Evolutionary conservation across 345 rosid genomes (phyloP).

Genomic region (Cardamine chenopodiifolia): DNA sequence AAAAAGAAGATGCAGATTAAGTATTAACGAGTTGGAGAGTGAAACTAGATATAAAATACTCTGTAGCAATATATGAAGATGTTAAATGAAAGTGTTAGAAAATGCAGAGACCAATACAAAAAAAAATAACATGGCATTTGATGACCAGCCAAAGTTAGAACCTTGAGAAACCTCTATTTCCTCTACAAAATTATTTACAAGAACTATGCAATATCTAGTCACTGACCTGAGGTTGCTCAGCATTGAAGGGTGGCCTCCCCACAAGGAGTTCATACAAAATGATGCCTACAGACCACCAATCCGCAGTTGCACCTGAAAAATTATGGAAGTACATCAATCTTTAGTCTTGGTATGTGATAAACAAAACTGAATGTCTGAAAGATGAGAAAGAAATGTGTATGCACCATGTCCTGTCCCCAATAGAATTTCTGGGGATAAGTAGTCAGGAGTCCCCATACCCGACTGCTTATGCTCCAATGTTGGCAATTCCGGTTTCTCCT

Average conservation of each 20-base stretch:
- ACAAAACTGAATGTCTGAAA: conserved; percentile 19
- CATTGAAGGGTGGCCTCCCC: conserved; percentile 91
- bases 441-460: conserved; percentile 96
- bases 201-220: conserved; percentile 8
- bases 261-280: conserved; percentile 81
- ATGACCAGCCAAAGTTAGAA: conserved; percentile 8
- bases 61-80: not conserved
- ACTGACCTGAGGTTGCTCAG: conserved; percentile 49
- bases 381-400: conserved; percentile 44
- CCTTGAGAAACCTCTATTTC: conserved; percentile 17
- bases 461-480: conserved; percentile 76
- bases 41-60: not conserved
- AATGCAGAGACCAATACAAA: conserved; percentile 7
- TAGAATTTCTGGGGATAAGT: conserved; percentile 94
- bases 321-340: conserved; percentile 1
- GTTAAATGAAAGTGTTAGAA: not conserved
- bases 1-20: conserved; percentile 25
- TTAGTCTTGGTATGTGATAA: conserved; percentile 15
- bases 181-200: conserved; percentile 1
- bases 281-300: conserved; percentile 99
- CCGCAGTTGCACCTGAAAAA: conserved; percentile 77
- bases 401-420: conserved; percentile 95
- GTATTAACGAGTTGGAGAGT: conserved; percentile 15
- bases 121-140: not conserved
- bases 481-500: conserved; percentile 61